Evolutionary conservation across 768 basidiomycete species (phyloP).

Genomic region (Amanita molliuscula): DNA sequence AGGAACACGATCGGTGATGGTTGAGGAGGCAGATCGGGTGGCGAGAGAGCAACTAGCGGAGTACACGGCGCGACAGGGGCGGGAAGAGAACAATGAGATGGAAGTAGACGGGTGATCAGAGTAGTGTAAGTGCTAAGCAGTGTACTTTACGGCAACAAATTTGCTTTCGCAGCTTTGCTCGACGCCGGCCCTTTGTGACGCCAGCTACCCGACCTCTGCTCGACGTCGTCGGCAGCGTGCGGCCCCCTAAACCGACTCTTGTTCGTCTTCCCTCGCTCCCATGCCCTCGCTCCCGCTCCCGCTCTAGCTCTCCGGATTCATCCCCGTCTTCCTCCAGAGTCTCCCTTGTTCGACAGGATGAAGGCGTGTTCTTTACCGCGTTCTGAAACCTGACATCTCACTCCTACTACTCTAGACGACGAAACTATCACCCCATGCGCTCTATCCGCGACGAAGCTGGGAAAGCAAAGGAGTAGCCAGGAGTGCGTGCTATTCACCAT

Average conservation of each 20-base stretch:
- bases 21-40: constrained; percentile 48
- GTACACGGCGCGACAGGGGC: constrained; percentile 24
- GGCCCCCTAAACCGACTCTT: too few relatives aligned
- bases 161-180: too few relatives aligned
- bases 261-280: constrained; percentile 8
- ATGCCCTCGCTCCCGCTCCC: constrained; percentile 9
- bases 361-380: constrained; percentile 35
- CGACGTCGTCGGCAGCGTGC: constrained; percentile 2
- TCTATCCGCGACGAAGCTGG: constrained; percentile 28
- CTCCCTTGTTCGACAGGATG: constrained; percentile 48
- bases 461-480: constrained; percentile 43
- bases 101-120: constrained; percentile 9
- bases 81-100: constrained; percentile 8
- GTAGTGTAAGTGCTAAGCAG: background rate
- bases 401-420: constrained; percentile 41
- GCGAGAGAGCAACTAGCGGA: constrained; percentile 32
- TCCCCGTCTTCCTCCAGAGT: constrained; percentile 45
- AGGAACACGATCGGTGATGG: constrained; percentile 39
- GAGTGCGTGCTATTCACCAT: constrained; percentile 43
- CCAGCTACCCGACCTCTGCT: background rate
- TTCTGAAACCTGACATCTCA: constrained; percentile 9
- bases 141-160: background rate
- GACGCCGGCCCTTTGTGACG: too few relatives aligned
- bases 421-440: constrained; percentile 53
- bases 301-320: background rate